phyloP scores from a whole-genome alignment of 805 yeast genomes.

The Martiniozyma abietophila region DNA sequence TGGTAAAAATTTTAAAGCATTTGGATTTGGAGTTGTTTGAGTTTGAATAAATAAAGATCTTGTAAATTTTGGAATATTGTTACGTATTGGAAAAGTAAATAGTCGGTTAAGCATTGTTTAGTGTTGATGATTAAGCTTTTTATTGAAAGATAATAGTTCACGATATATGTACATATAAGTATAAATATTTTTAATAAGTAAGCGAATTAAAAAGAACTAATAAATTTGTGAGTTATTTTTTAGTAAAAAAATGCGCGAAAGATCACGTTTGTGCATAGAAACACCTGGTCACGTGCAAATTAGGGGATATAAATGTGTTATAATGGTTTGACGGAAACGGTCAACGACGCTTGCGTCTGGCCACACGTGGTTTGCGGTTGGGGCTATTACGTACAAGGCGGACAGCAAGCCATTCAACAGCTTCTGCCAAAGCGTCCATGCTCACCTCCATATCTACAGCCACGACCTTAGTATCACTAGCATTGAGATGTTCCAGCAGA shows the following conservation, averaged over 20 bases:
- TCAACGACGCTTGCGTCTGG: constrained; percentile 1
- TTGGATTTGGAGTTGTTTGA: constrained; percentile 75
- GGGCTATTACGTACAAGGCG: constrained; percentile 60
- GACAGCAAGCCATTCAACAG: constrained; percentile 80
- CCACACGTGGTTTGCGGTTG: constrained; percentile 21
- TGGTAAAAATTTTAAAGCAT: constrained; percentile 79
- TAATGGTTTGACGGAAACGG: too few relatives aligned
- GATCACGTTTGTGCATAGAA: too few relatives aligned
- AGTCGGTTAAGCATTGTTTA: constrained; percentile 1
- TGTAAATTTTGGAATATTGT: background rate
- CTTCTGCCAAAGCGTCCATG: constrained; percentile 88
- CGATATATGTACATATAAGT: too few relatives aligned
- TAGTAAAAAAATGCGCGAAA: too few relatives aligned
- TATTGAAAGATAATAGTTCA: background rate
- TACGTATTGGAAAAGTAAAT: background rate
- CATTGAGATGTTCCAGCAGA: constrained; percentile 75
- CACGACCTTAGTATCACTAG: constrained; percentile 84
- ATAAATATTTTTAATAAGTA: too few relatives aligned
- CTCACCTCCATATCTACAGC: too few relatives aligned
- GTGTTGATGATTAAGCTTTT: background rate
- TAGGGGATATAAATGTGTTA: background rate
- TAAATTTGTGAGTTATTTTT: too few relatives aligned
- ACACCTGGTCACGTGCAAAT: background rate
- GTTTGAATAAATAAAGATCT: constrained; percentile 61
- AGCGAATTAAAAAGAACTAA: too few relatives aligned